phyloP scores from a whole-genome alignment of 345 rosid species.

The Psidium guajava region DNA sequence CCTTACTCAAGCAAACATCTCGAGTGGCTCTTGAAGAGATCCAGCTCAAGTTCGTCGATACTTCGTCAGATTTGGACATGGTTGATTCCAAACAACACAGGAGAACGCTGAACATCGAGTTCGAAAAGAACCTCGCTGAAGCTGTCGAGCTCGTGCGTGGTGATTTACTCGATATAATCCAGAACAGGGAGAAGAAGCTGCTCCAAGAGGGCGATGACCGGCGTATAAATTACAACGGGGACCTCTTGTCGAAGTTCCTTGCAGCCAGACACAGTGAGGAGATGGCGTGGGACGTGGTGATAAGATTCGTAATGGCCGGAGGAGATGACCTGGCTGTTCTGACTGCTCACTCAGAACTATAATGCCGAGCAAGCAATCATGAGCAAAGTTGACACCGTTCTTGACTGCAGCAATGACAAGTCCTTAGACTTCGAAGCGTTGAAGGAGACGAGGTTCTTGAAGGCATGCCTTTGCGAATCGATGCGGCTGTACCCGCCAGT shows the following conservation, averaged over 20 bases:
- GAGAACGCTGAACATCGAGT: slow-evolving; percentile 36
- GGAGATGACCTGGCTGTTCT: slow-evolving; percentile 50
- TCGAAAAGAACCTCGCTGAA: slow-evolving; percentile 33
- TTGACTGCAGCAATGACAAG: slow-evolving; percentile 7
- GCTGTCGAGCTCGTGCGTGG: slow-evolving; percentile 28
- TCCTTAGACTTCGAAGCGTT: slow-evolving; percentile 16
- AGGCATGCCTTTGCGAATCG: slow-evolving; percentile 52
- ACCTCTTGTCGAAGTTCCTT: slow-evolving; percentile 35
- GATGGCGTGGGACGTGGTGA: slow-evolving; percentile 40
- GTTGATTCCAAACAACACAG: slow-evolving; percentile 59
- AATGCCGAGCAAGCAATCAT: slow-evolving; percentile 17
- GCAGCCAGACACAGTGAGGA: slow-evolving; percentile 24
- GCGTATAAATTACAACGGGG: slow-evolving; percentile 1
- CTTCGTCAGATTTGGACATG: slow-evolving; percentile 60
- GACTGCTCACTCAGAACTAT: slow-evolving; percentile 33
- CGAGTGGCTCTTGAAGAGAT: slow-evolving; percentile 57
- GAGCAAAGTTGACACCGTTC: slow-evolving; percentile 17
- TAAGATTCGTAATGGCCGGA: slow-evolving; percentile 63
- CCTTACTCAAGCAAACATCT: slow-evolving; percentile 62
- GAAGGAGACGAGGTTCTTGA: slow-evolving; percentile 30
- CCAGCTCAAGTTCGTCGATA: slow-evolving; percentile 63
- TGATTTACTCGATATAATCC: slow-evolving; percentile 10
- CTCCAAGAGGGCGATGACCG: slow-evolving; percentile 3
- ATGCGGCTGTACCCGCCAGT: slow-evolving; percentile 70
- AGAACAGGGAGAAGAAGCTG: slow-evolving; percentile 15